Conservation (phyloP, 2,329 filamentous ascomycete genomes). For the Cordyceps pruinosa region DNA sequence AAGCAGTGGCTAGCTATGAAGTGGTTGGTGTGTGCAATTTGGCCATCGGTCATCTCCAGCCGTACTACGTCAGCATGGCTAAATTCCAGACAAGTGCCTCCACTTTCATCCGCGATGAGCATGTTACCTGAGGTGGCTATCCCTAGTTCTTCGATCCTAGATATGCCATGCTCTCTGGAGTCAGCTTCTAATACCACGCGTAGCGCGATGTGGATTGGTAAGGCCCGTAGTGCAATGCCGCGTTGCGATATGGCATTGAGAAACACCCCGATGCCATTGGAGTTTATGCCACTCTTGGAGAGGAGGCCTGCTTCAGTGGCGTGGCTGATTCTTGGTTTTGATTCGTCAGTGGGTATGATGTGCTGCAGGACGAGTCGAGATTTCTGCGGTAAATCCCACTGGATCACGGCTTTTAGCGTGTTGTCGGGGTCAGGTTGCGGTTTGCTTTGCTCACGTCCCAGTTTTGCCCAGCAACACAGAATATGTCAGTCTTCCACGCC, state of each 20-base stretch:
- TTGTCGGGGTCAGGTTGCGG: too few species aligned
- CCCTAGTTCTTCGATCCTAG: not conserved
- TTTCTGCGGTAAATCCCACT: not conserved
- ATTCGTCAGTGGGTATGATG: not conserved
- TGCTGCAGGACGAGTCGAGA: not conserved
- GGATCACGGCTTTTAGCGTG: not conserved
- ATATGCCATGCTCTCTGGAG: not conserved
- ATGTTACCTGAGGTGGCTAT: not conserved
- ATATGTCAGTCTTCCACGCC: not conserved
- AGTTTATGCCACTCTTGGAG: not conserved
- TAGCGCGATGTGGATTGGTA: not conserved
- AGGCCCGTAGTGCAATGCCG: not conserved
- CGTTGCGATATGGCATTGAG: not conserved
- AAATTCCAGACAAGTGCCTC: not conserved
- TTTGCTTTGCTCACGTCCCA: not conserved
- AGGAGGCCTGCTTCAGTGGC: not conserved
- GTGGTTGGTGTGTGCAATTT: not conserved
- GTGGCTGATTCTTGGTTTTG: not conserved
- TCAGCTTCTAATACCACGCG: not conserved
- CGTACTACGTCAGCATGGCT: not conserved
- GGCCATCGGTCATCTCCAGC: not conserved
- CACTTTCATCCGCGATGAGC: not conserved
- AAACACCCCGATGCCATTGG: not conserved
- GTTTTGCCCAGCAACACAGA: not conserved
- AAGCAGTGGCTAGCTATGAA: not conserved